Evolutionary conservation across 805 yeast species (phyloP).

Genomic region (Candida qinlingensis): DNA sequence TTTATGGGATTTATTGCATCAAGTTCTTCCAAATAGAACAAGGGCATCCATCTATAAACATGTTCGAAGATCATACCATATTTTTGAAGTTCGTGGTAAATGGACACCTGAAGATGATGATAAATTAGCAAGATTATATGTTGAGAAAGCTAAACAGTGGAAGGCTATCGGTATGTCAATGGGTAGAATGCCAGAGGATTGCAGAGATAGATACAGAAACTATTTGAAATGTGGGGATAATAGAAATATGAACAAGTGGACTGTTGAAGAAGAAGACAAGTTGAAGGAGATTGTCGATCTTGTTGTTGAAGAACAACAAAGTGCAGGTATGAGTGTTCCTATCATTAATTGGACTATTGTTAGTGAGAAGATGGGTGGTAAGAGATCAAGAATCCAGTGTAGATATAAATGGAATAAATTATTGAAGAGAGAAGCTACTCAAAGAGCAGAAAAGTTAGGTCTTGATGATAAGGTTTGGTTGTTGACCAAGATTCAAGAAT

Average conservation of each 20-base stretch:
- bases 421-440: slow-evolving; percentile 49
- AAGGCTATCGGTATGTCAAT: slow-evolving; percentile 70
- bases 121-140: slow-evolving; percentile 54
- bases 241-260: slow-evolving; percentile 78
- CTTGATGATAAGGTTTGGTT: slow-evolving; percentile 47
- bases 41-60: slow-evolving; percentile 91
- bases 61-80: slow-evolving; percentile 83
- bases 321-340: slow-evolving; percentile 24
- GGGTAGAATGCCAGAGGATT: slow-evolving; percentile 97
- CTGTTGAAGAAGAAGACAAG: slow-evolving; percentile 59
- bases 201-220: slow-evolving; percentile 94
- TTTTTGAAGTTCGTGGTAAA: slow-evolving; percentile 81
- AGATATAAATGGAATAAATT: slow-evolving; percentile 93
- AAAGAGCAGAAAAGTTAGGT: slow-evolving; percentile 39
- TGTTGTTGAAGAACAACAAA: slow-evolving; percentile 36
- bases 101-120: slow-evolving; percentile 86
- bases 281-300: slow-evolving; percentile 50
- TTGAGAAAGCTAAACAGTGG: slow-evolving; percentile 80
- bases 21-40: slow-evolving; percentile 77
- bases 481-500: slow-evolving; percentile 39
- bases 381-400: slow-evolving; percentile 88
- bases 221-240: slow-evolving; percentile 86
- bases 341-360: slow-evolving; percentile 87
- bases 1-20: slow-evolving; percentile 81
- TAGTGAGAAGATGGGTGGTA: slow-evolving; percentile 84